Evolutionary conservation across 1,139 yeast genomes (phyloP).

Genomic region (Taiozyma sp.): DNA sequence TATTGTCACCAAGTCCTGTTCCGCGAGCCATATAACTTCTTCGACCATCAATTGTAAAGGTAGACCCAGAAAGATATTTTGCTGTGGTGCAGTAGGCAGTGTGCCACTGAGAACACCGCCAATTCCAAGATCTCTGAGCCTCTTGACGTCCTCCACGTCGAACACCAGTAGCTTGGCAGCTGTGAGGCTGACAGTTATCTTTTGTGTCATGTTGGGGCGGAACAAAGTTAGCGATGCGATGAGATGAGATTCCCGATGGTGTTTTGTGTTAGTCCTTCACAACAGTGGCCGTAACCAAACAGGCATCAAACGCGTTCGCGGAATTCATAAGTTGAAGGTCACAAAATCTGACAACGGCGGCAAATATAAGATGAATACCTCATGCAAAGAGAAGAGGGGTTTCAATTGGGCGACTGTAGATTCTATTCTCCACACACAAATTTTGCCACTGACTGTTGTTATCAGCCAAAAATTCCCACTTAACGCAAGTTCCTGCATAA

Average conservation of each 20-base stretch:
- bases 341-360: no score
- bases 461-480: no score
- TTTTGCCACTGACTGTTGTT: no score
- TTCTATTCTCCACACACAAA: no score
- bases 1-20: slow-evolving; percentile 35
- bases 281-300: no score
- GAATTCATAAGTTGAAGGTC: no score
- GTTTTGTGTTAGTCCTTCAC: no score
- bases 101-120: slow-evolving; percentile 81
- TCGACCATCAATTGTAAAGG: slow-evolving; percentile 72
- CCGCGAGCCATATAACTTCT: slow-evolving; percentile 65
- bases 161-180: slow-evolving; percentile 50
- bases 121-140: slow-evolving; percentile 50
- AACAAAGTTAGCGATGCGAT: not conserved
- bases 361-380: no score
- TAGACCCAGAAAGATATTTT: slow-evolving; percentile 75
- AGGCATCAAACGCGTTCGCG: no score
- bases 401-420: no score
- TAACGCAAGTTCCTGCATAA: not conserved
- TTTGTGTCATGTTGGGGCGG: slow-evolving; percentile 1
- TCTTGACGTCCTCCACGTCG: slow-evolving; percentile 44
- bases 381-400: no score
- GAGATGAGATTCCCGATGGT: not conserved
- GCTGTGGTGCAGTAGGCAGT: slow-evolving; percentile 85
- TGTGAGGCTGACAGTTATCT: slow-evolving; percentile 31